Percentiles rank a stretch among this genome's conserved stretches.
These are phyloP conservation scores for Fusarium sp. DNA, from an alignment of 2,329 filamentous ascomycete species.

Conservation along the genomic window DNA sequence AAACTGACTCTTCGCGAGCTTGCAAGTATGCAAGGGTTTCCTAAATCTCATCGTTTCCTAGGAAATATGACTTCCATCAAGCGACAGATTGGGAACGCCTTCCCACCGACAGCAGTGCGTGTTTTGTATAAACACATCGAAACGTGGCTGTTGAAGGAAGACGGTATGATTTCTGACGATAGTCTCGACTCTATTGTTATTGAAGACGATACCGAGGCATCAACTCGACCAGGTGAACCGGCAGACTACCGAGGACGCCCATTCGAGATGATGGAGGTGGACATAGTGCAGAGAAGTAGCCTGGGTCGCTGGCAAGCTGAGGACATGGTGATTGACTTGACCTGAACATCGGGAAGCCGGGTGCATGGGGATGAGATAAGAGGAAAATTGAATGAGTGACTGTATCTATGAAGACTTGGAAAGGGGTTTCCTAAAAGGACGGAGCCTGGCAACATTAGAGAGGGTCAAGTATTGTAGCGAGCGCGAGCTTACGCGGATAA, in stretches of 20 bases:
- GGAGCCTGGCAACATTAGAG: slow-evolving; percentile 4
- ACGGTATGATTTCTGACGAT: slow-evolving; percentile 50
- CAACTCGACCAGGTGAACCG: slow-evolving; percentile 1
- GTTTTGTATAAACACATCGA: slow-evolving; percentile 63
- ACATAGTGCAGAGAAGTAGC: slow-evolving; percentile 5
- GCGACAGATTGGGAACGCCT: slow-evolving; percentile 83
- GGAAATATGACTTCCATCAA: slow-evolving; percentile 57
- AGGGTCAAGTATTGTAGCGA: slow-evolving; percentile 8
- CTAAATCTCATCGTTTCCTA: slow-evolving; percentile 68
- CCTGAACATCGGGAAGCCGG: slow-evolving; percentile 2
- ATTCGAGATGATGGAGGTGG: slow-evolving; percentile 46
- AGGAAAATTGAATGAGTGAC: background rate
- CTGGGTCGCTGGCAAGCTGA: slow-evolving; percentile 8
- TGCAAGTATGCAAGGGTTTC: slow-evolving; percentile 78
- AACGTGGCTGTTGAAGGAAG: slow-evolving; percentile 58
- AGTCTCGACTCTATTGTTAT: slow-evolving; percentile 41
- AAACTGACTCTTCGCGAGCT: slow-evolving; percentile 75
- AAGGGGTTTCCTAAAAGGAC: background rate
- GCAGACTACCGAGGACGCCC: background rate
- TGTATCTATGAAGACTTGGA: slow-evolving; percentile 13
- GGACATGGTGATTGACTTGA: slow-evolving; percentile 40
- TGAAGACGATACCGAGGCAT: slow-evolving; percentile 42
- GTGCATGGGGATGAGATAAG: background rate
- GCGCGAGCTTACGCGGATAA: background rate
- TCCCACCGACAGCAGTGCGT: slow-evolving; percentile 71